These are phyloP conservation scores for Paragyromitra xinjiangensis DNA, from an alignment of 495 filamentous ascomycete genomes.

Conservation along the genomic window DNA sequence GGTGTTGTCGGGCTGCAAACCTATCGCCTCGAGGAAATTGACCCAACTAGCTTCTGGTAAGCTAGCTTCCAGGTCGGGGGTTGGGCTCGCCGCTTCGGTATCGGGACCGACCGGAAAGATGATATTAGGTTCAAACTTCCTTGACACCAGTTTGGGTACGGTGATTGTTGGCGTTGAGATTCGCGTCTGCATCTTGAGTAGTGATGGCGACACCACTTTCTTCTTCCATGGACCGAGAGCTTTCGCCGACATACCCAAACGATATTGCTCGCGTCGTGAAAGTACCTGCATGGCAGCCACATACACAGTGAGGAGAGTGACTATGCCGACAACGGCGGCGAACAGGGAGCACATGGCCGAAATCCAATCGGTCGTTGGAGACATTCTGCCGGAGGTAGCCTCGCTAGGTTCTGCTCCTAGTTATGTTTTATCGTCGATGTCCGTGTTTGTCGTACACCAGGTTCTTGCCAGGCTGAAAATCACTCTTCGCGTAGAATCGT, in stretches of 20 bases:
- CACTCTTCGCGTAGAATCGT: not conserved
- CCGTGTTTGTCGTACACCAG: not conserved
- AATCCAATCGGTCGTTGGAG: slow-evolving; percentile 36
- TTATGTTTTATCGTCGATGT: not conserved
- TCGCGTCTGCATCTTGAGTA: slow-evolving; percentile 35
- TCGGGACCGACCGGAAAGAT: slow-evolving; percentile 29
- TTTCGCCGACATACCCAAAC: slow-evolving; percentile 37
- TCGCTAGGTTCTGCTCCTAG: not conserved
- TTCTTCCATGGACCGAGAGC: slow-evolving; percentile 47
- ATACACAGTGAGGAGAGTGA: slow-evolving; percentile 53
- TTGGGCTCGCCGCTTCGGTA: not conserved
- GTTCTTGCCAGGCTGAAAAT: not conserved
- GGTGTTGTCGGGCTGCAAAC: slow-evolving; percentile 9
- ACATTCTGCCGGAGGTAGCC: not conserved
- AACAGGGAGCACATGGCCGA: slow-evolving; percentile 39
- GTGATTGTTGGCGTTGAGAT: slow-evolving; percentile 47
- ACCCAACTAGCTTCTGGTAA: slow-evolving; percentile 49
- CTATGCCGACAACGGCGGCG: slow-evolving; percentile 27
- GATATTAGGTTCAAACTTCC: slow-evolving; percentile 22
- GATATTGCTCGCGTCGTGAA: slow-evolving; percentile 41
- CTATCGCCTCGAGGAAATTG: slow-evolving; percentile 50
- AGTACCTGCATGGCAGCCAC: slow-evolving; percentile 41
- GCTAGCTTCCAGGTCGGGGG: slow-evolving; percentile 28
- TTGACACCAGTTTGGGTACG: slow-evolving; percentile 23
- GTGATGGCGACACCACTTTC: slow-evolving; percentile 25